phyloP scores from a whole-genome alignment of 2,329 filamentous ascomycete genomes.

The Amphichorda felina region DNA sequence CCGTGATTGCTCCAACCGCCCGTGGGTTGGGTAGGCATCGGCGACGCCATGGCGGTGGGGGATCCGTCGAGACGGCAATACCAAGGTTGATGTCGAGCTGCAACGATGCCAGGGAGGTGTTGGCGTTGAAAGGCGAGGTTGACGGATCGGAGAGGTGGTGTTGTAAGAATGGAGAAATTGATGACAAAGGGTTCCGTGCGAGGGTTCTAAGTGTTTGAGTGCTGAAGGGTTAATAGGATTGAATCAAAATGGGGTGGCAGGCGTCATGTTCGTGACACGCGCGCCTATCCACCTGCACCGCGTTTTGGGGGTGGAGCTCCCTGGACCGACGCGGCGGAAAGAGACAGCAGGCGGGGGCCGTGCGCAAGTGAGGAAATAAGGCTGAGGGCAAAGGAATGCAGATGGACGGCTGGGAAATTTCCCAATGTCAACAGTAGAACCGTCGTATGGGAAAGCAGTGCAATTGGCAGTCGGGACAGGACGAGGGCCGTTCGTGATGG shows the following conservation, averaged over 20 bases:
- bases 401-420: too few species aligned
- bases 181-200: background rate
- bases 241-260: constrained; percentile 20
- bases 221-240: too few species aligned
- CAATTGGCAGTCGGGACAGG: too few species aligned
- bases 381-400: too few species aligned
- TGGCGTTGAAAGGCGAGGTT: background rate
- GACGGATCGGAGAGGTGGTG: background rate
- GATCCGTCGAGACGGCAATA: background rate
- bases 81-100: constrained; percentile 6
- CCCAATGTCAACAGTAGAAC: too few species aligned
- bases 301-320: constrained; percentile 1
- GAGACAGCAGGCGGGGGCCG: too few species aligned
- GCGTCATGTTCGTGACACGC: constrained; percentile 28
- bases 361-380: too few species aligned
- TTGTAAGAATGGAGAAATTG: too few species aligned
- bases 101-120: background rate
- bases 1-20: constrained; percentile 17
- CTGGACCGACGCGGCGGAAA: background rate
- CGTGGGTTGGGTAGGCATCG: constrained; percentile 17
- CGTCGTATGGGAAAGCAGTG: too few species aligned
- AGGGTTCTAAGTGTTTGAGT: too few species aligned
- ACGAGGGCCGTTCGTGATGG: too few species aligned
- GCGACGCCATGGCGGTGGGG: constrained; percentile 23
- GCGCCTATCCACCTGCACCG: constrained; percentile 1